phyloP scores from a whole-genome alignment of 192 early-diverging fungal species.

The Geranomyces michiganensis region DNA sequence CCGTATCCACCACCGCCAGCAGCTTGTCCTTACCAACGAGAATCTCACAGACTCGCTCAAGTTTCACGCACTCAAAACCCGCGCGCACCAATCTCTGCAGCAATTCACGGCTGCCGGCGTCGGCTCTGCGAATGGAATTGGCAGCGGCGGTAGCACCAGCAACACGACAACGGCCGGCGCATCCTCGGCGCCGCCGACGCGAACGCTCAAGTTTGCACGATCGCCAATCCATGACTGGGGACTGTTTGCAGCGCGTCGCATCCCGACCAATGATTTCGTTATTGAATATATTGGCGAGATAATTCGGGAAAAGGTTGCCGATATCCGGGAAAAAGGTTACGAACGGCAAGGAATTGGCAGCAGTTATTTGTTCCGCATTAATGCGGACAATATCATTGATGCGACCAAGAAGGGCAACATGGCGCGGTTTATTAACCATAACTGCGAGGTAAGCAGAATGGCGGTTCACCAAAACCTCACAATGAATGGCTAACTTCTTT shows the following conservation, averaged over 20 bases:
- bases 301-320: conserved; percentile 92
- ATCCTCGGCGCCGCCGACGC: conserved; percentile 31
- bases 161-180: too few species aligned
- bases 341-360: conserved; percentile 89
- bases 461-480: neutral
- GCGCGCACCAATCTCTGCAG: conserved; percentile 30
- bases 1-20: conserved; percentile 42
- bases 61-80: conserved; percentile 91
- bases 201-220: conserved; percentile 87
- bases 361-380: conserved; percentile 95
- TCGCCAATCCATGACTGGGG: conserved; percentile 99
- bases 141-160: conserved; percentile 27
- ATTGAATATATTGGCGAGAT: conserved; percentile 99
- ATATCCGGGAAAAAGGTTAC: conserved; percentile 91
- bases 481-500: conserved; percentile 2
- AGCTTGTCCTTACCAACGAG: conserved; percentile 28
- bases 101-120: neutral
- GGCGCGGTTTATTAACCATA: conserved; percentile 98
- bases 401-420: conserved; percentile 97
- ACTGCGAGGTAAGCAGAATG: conserved; percentile 76
- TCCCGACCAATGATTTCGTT: conserved; percentile 92
- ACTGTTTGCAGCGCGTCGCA: conserved; percentile 92
- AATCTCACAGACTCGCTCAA: conserved; percentile 69
- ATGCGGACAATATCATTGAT: conserved; percentile 94
- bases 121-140: neutral